Percentiles rank a stretch among this genome's conserved stretches.
Evolutionary conservation across 768 basidiomycete species (phyloP).

Genomic region (Lentinula sp.): DNA sequence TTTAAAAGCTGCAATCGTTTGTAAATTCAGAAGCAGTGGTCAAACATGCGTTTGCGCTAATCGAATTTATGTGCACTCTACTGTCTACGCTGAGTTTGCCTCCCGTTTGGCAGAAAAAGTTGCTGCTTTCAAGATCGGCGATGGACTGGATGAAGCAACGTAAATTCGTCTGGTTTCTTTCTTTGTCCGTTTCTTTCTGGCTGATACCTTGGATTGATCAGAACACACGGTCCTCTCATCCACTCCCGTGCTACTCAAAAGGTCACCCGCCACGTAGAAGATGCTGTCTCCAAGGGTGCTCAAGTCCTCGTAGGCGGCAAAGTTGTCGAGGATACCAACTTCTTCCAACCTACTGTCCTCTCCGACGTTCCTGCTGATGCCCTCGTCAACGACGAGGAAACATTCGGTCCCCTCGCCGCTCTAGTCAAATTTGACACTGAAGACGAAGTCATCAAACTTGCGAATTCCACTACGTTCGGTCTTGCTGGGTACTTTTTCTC

Average conservation of each 20-base stretch:
- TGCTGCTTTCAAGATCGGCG: conserved; percentile 79
- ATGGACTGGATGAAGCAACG: conserved; percentile 76
- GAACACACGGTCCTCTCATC: conserved; percentile 94
- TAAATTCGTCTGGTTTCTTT: conserved; percentile 26
- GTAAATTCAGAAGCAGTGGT: conserved; percentile 77
- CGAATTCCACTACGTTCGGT: conserved; percentile 80
- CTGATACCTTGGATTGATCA: conserved; percentile 17
- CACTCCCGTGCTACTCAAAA: conserved; percentile 83
- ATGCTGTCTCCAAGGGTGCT: conserved; percentile 82
- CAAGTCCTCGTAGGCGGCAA: conserved; percentile 89
- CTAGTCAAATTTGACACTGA: conserved; percentile 90
- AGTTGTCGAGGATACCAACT: conserved; percentile 48
- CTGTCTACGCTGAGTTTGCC: conserved; percentile 89
- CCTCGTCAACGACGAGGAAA: conserved; percentile 75
- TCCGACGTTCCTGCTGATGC: conserved; percentile 72
- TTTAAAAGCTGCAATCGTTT: conserved; percentile 55
- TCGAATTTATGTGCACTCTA: conserved; percentile 87
- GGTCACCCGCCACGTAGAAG: conserved; percentile 78
- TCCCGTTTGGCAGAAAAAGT: conserved; percentile 80
- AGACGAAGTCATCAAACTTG: conserved; percentile 82
- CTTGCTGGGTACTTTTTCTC: conserved; percentile 94
- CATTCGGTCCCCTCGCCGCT: conserved; percentile 90
- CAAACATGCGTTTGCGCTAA: conserved; percentile 90
- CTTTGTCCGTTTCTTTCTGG: neutral
- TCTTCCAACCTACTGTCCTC: conserved; percentile 87